A percentile compares a stretch with the other conserved stretches of the same genome.
These are phyloP conservation scores for Alternaria incomplexa DNA, from an alignment of 2,329 filamentous ascomycete genomes.

Conservation along the genomic window DNA sequence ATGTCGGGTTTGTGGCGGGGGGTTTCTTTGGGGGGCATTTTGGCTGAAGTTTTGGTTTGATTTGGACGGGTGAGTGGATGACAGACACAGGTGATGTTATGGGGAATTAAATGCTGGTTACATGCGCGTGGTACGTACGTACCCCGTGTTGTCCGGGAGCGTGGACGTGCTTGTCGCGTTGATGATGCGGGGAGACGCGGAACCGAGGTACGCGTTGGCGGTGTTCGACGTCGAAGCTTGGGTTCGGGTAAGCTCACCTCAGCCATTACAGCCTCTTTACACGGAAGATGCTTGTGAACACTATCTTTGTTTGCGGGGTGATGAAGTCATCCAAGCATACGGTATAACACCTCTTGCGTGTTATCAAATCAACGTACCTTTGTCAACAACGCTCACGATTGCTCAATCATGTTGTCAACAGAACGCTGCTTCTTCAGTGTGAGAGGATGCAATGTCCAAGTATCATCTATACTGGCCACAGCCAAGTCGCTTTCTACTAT, in stretches of 20 bases:
- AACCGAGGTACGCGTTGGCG: slow-evolving; percentile 8
- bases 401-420: background rate
- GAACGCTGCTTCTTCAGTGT: background rate
- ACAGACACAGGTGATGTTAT: background rate
- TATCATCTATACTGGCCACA: background rate
- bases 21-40: slow-evolving; percentile 9
- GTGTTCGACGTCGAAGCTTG: background rate
- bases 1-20: slow-evolving; percentile 29
- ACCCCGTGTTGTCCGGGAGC: background rate
- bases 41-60: background rate
- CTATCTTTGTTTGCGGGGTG: background rate
- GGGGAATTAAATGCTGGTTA: background rate
- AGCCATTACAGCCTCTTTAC: background rate
- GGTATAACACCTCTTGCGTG: background rate
- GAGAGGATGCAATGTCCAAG: background rate
- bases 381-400: background rate
- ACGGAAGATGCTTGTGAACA: background rate
- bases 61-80: background rate
- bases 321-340: background rate
- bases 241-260: background rate
- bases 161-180: background rate
- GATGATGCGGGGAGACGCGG: slow-evolving; percentile 11
- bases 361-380: background rate
- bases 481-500: background rate
- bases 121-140: background rate